Base-by-base conservation (phyloP, 225 moss, liverwort and hornwort species). In the Marchantia paleacea region DNA sequence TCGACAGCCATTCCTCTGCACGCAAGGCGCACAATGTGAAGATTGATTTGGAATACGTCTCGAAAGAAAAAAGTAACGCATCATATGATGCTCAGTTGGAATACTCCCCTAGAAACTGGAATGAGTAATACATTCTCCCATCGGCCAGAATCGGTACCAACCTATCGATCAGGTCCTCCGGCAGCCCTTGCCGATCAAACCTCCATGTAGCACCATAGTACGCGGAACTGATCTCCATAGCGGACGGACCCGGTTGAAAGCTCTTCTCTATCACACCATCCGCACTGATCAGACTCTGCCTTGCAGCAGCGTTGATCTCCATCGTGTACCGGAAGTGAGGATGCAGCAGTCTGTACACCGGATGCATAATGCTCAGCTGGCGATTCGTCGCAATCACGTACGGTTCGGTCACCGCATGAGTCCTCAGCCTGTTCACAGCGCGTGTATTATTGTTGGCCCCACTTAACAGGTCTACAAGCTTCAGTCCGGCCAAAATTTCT, bases 241-340 rank as follows among this genome's bases (percentile, higher is more conserved):
- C 51, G 73, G 89, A 89, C 67, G 80, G 81, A 7, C 93, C 95
- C 9, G 97, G 89, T 18, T 91, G 88, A 66, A 93, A 93, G 19
- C 78, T 77, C 3, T 84, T 78, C 80, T 97, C 97, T 26, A 97
- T 97, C 51, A 97, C 89, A 19, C 97, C 97, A 0, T 68, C 91
- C 6, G 92, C 89, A 14, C 47, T 49, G 26, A 97, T 84, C 18
- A 97, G 81, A 69, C 81, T 91, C 58, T 95, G 93, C 18, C 97
- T 82, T 3, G 94, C 94, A 1, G 89, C 84, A 18, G 91, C 92
- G 66, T 97, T 97, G 31, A 95, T 95, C 81, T 97, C 97, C 85
- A 95, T 79, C 6, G 97, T 97, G 83, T 95, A 95, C 11, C 95
- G 93, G 28, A 92, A 84, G 81, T 97, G 97, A 52, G 97, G 97